Conservation (phyloP, 2,329 filamentous ascomycete species). For the Ascomycota sp. region DNA sequence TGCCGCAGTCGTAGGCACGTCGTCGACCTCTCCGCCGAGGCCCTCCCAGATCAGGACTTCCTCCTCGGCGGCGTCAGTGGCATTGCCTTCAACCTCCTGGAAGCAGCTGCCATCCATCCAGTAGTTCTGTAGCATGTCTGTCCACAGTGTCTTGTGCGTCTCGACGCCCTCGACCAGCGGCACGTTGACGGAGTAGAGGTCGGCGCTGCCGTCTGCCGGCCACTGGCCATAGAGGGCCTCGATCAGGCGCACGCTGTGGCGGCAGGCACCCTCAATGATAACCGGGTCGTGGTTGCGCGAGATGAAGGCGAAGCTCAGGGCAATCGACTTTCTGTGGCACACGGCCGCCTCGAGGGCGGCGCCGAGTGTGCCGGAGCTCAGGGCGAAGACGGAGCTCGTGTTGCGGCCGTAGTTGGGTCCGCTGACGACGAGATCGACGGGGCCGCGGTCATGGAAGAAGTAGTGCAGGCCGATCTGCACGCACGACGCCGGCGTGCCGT, state of each 20-base stretch:
- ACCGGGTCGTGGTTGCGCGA: conserved; percentile 62
- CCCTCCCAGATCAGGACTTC: conserved; percentile 56
- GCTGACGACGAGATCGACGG: conserved; percentile 56
- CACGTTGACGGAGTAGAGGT: conserved; percentile 84
- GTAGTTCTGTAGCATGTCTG: conserved; percentile 73
- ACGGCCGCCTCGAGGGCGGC: conserved; percentile 60
- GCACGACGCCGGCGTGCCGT: conserved; percentile 64
- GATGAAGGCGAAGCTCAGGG: conserved; percentile 81
- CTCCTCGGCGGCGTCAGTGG: conserved; percentile 43
- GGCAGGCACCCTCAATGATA: conserved; percentile 59
- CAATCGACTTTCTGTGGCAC: conserved; percentile 51
- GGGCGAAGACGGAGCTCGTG: conserved; percentile 57
- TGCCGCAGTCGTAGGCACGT: conserved; percentile 6
- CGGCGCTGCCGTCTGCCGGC: conserved; percentile 42
- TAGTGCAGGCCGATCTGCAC: conserved; percentile 69
- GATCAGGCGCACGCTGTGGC: conserved; percentile 55
- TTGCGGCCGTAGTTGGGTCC: conserved; percentile 75
- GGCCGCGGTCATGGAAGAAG: conserved; percentile 51
- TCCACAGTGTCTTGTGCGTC: conserved; percentile 55
- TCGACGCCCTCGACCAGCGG: conserved; percentile 63
- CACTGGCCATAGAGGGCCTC: conserved; percentile 62
- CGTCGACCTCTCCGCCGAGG: conserved; percentile 27
- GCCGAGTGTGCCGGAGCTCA: conserved; percentile 60
- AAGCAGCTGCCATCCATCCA: conserved; percentile 80
- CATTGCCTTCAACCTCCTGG: conserved; percentile 50